phyloP scores from a whole-genome alignment of 2,329 filamentous ascomycete genomes.

The Fusarium sp. region DNA sequence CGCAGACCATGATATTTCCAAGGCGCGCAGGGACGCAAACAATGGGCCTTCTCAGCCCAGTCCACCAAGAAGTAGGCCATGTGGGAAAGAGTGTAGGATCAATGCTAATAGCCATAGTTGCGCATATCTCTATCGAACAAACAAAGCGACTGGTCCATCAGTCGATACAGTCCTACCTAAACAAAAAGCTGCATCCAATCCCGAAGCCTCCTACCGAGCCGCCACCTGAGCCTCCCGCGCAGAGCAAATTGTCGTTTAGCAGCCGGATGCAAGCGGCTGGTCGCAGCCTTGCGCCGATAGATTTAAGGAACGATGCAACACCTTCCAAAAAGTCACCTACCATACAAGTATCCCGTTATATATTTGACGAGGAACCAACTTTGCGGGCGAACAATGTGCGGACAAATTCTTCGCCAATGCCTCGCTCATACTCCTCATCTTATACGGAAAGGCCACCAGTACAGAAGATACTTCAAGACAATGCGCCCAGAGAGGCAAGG shows the following conservation, averaged over 20 bases:
- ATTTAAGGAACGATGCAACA: slow-evolving; percentile 8
- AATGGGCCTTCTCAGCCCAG: slow-evolving; percentile 24
- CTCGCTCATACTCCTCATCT: slow-evolving; percentile 59
- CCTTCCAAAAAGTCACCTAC: slow-evolving; percentile 27
- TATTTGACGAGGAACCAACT: slow-evolving; percentile 55
- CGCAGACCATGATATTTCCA: slow-evolving; percentile 33
- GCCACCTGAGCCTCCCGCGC: slow-evolving; percentile 19
- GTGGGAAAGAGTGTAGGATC: not conserved
- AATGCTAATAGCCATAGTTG: slow-evolving; percentile 38
- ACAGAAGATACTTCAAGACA: slow-evolving; percentile 28
- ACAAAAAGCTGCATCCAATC: slow-evolving; percentile 39
- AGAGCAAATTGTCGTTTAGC: slow-evolving; percentile 37
- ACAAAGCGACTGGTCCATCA: slow-evolving; percentile 50
- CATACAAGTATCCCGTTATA: slow-evolving; percentile 42
- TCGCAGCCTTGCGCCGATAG: slow-evolving; percentile 8
- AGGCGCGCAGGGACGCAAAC: slow-evolving; percentile 39
- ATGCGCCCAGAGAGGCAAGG: slow-evolving; percentile 24
- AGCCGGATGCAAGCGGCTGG: slow-evolving; percentile 34
- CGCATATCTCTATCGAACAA: slow-evolving; percentile 50
- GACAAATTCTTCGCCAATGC: slow-evolving; percentile 31
- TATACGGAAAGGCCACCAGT: slow-evolving; percentile 54
- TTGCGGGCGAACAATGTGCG: slow-evolving; percentile 50
- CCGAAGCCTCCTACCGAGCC: slow-evolving; percentile 28
- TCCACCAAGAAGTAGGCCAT: slow-evolving; percentile 33
- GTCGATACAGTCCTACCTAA: slow-evolving; percentile 50